phyloP scores from a whole-genome alignment of 441 rosid species.

The Gossypium gossypioides region DNA sequence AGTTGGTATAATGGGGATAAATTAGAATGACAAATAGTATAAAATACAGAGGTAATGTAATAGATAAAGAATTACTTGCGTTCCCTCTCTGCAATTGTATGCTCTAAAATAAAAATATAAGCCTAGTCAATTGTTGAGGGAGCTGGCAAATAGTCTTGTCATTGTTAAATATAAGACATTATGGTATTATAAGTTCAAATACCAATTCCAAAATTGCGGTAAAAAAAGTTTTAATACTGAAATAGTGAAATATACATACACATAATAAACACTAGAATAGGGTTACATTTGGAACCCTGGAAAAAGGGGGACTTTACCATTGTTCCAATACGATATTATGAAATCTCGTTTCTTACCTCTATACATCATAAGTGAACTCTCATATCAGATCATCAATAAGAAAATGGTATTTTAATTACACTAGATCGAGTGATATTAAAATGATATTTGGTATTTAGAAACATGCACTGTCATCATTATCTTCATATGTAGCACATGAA shows the following conservation, averaged over 20 bases:
- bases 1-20: too few relatives aligned
- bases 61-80: conserved; percentile 45
- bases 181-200: too few relatives aligned
- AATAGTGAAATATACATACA: background rate
- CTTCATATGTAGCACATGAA: background rate
- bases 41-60: too few relatives aligned
- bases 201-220: too few relatives aligned
- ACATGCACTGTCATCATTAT: background rate
- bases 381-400: too few relatives aligned
- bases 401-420: background rate
- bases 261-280: background rate
- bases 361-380: background rate
- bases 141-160: conserved; percentile 78
- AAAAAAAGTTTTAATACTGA: background rate
- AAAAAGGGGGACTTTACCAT: background rate
- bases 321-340: background rate
- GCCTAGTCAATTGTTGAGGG: conserved; percentile 71
- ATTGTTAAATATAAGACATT: conserved; percentile 12
- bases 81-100: conserved; percentile 86
- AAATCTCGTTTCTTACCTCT: background rate
- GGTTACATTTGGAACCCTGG: background rate
- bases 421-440: too few relatives aligned
- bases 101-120: conserved; percentile 75
- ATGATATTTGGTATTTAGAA: background rate
- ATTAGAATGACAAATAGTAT: too few relatives aligned